Base-by-base conservation (phyloP, 1,139 yeast species). In the Suhomyces kunorum region DNA sequence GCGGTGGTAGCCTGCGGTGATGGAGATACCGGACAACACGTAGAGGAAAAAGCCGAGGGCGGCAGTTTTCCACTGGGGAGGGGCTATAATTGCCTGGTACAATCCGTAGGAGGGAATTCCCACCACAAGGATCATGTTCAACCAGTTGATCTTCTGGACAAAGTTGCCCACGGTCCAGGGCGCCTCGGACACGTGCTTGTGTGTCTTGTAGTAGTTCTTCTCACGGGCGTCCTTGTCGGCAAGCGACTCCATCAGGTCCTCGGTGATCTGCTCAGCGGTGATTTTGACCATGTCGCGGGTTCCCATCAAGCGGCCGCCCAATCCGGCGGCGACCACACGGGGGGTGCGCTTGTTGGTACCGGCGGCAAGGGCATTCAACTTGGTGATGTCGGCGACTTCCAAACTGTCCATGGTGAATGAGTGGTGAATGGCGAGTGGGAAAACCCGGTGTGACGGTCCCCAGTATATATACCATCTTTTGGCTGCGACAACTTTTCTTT, bases 1-100 rank as follows among this genome's bases (percentile, higher is more conserved):
- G 56, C 96, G 78, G 59, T 87, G 95, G 68, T 87, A 87, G 30
- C 95, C 96, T n/a, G 95, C 98, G 28, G 98, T 92, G 61, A 92
- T 89, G 36, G 97, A 90, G 28, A 88, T 53, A 51, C 98, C 98
- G 47, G 90, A 81, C 49, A 82, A 61, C 31, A 70, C 63, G 65
- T 89, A 92, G 54, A 86, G 73, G 31, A 75, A 41, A 32, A 87
- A 48, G 0, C 89, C 80, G 57, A 87, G 76, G 3, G 73, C 45
- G 3, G 77, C 61, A 4, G 96, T 86, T 63, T 83, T 78, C 54
- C 59, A 51, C 43, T 75, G 74, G 40, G 92, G 79, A 11, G 83
- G 81, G 49, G 61, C 55, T 22, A 45, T 36, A 22, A 75, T 61
- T 22, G 87, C 80, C 36, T 72, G 59, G 46, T 62, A 55, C 43